Evolutionary conservation across 139 green algal species (phyloP).

Genomic region (Closterium sp.): DNA sequence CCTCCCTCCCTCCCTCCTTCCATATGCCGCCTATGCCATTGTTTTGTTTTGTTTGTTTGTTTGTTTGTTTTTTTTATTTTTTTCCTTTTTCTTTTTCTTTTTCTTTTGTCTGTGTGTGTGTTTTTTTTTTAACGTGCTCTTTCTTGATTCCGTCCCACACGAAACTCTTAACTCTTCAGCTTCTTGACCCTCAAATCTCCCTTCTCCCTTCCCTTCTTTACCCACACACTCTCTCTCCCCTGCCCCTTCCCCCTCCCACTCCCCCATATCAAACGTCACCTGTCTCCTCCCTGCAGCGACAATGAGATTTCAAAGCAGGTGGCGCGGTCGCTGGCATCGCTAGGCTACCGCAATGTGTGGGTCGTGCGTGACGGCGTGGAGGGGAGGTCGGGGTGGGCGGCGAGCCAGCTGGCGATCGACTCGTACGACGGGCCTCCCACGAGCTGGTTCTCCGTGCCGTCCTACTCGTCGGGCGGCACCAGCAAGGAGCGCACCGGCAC

Average conservation of each 20-base stretch:
- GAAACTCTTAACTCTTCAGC: not conserved
- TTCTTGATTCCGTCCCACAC: too few species aligned
- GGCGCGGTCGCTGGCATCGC: not conserved
- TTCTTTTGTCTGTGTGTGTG: too few species aligned
- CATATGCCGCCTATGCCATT: too few species aligned
- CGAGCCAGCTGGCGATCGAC: slow-evolving; percentile 14
- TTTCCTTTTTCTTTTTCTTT: too few species aligned
- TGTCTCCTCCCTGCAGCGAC: not conserved
- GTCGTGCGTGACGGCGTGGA: slow-evolving; percentile 5
- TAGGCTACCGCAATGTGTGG: slow-evolving; percentile 24
- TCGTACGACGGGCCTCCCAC: not conserved
- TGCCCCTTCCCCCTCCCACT: too few species aligned
- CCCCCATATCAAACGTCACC: not conserved
- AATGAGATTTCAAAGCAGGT: slow-evolving; percentile 4
- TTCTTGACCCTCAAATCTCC: not conserved
- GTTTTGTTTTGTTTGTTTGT: too few species aligned
- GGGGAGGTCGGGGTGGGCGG: not conserved
- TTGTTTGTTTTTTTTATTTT: too few species aligned
- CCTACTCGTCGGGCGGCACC: not conserved
- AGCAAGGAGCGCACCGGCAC: not conserved
- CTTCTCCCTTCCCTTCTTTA: too few species aligned
- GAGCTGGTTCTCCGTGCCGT: not conserved
- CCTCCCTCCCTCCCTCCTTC: too few species aligned
- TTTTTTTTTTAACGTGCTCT: too few species aligned
- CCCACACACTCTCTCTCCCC: not conserved